Evolutionary conservation across 495 filamentous ascomycete genomes (phyloP), one percentile per base, ranked within the genome.

Genomic region (Schizothecium vesticola): DNA sequence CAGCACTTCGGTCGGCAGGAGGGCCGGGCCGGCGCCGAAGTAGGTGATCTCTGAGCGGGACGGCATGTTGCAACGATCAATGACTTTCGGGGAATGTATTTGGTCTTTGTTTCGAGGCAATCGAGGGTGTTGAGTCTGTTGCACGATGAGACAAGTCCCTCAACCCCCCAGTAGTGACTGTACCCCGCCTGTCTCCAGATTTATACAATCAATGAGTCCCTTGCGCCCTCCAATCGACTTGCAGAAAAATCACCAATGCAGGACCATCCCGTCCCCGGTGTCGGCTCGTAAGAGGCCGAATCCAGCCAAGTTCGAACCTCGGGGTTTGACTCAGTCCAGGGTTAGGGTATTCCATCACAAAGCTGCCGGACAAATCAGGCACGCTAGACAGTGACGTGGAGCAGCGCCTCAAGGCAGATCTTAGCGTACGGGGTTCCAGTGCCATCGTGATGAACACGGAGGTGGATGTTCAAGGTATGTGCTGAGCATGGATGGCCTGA

Each of bases 11-110:
- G 90, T 95, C 3, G 93, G 93, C 3, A 98, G 85, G 55, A 87
- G 82, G 26, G 94, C 93, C 57, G 94, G 94, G 65, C 94, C 93
- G 25, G 93, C 93, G 66, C 93, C 93, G 74, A 95, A 92, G 80
- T 72, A 76, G 33, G 73, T 75, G 67, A 79, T 75, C 9, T 79
- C 77, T n/a, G 73, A 61, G 22, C 75, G 71, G 33, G 75, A 59
- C 55, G 76, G 77, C 77, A 79, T 79, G 43, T 67, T 74, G 56
- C 31, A 13, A 7, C 36, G 36, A 6, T 43, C 36, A 43, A n/a
- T 19, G 43, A 8, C 6, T n/a, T 6, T 51, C 16, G 16, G 43
- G 43, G 43, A 51, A 2, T 51, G 43, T 2, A 19, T 19, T 51
- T 43, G 36, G 36, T 43, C 13, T 43, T 43, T 43, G 16, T 6